Evolutionary conservation across 805 yeast genomes (phyloP).

Genomic region (Candida odintsovae): DNA sequence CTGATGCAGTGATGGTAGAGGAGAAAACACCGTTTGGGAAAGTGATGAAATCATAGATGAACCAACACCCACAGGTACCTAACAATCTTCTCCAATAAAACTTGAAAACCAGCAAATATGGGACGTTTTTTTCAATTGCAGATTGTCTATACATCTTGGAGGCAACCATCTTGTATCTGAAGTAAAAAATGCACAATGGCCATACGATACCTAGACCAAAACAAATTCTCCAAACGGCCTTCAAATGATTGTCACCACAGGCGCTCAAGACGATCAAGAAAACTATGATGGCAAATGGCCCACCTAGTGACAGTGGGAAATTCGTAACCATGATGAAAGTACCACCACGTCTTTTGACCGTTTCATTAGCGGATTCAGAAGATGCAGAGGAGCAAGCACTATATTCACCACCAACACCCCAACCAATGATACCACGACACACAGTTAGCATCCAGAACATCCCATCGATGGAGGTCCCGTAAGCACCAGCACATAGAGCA

Average conservation of each 20-base stretch:
- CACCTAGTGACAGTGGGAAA: conserved; percentile 69
- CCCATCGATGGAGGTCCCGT: conserved; percentile 49
- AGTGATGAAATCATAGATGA: conserved; percentile 73
- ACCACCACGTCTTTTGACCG: conserved; percentile 58
- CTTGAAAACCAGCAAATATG: conserved; percentile 53
- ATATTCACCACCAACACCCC: conserved; percentile 77
- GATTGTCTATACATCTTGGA: conserved; percentile 57
- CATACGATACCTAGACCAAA: conserved; percentile 59
- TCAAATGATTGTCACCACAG: conserved; percentile 38
- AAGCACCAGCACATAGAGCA: conserved; percentile 62
- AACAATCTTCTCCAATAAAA: conserved; percentile 64
- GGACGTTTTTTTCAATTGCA: conserved; percentile 54
- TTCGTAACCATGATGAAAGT: conserved; percentile 63
- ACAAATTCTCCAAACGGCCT: conserved; percentile 64
- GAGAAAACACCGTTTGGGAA: conserved; percentile 76
- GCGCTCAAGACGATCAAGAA: conserved; percentile 65
- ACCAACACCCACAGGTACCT: conserved; percentile 76
- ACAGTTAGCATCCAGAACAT: conserved; percentile 76
- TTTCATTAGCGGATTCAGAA: conserved; percentile 69
- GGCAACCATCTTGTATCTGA: conserved; percentile 64
- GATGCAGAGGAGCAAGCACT: conserved; percentile 66
- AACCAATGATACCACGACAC: conserved; percentile 70
- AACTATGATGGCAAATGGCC: conserved; percentile 66
- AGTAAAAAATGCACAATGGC: conserved; percentile 70
- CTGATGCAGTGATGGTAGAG: conserved; percentile 51